Conservation (phyloP, 148 eudicot species). For the Rhododendron mucronatum region DNA sequence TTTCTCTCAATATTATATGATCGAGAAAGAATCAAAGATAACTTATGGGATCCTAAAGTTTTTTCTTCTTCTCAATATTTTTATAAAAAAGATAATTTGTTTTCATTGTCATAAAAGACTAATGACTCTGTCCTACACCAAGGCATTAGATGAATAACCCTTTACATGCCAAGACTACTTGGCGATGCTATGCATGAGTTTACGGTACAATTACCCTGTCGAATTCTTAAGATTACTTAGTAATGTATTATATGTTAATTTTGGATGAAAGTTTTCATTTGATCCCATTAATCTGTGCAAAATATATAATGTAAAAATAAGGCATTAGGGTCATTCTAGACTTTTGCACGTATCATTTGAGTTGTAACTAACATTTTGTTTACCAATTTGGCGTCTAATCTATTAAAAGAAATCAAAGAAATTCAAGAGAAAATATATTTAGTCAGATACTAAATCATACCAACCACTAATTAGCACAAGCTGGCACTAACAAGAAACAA, state of each 20-base stretch:
- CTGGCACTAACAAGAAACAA: not conserved
- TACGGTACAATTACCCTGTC: not conserved
- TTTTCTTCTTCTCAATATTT: too few relatives aligned
- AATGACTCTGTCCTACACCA: too few relatives aligned
- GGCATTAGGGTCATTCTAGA: not conserved
- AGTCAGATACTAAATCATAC: not conserved
- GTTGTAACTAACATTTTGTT: not conserved
- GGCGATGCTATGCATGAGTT: not conserved
- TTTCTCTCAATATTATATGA: not conserved
- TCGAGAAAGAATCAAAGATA: not conserved
- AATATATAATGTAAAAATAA: not conserved
- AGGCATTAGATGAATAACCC: not conserved
- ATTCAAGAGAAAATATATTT: not conserved
- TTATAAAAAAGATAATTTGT: too few relatives aligned
- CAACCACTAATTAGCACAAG: not conserved
- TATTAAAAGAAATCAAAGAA: not conserved
- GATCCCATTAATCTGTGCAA: not conserved
- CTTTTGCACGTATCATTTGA: not conserved
- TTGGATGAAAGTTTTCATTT: not conserved
- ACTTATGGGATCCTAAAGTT: not conserved
- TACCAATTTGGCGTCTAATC: not conserved
- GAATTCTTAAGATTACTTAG: not conserved
- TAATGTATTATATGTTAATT: not conserved
- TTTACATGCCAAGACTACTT: not conserved
- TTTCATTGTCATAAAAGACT: too few relatives aligned